Percentiles rank a stretch among this genome's conserved stretches.
phyloP scores from a whole-genome alignment of 306 rosid genomes.

The Vicia villosa region DNA sequence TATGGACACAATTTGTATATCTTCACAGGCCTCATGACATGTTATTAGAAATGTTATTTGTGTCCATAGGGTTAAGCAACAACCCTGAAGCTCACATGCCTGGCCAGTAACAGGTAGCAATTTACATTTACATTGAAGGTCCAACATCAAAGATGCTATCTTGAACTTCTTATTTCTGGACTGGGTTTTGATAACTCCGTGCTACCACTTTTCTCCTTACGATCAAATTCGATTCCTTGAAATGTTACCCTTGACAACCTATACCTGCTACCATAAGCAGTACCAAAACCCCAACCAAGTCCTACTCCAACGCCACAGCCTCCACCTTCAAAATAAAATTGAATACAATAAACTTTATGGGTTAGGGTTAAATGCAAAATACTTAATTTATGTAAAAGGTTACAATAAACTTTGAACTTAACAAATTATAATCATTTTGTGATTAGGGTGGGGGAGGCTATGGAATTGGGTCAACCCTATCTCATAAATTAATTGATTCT shows the following conservation, averaged over 20 bases:
- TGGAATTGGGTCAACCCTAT: background rate
- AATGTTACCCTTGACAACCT: slow-evolving; percentile 66
- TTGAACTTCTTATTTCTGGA: slow-evolving; percentile 42
- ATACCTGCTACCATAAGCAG: slow-evolving; percentile 87
- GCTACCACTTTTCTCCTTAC: slow-evolving; percentile 44
- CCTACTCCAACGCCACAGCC: slow-evolving; percentile 98
- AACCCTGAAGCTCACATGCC: background rate
- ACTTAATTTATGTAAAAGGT: background rate
- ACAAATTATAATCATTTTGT: background rate
- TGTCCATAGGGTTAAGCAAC: background rate
- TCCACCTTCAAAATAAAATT: slow-evolving; percentile 68
- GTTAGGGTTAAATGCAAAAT: background rate
- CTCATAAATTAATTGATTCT: background rate
- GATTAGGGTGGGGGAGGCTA: background rate
- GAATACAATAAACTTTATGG: slow-evolving; percentile 4
- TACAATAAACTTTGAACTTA: background rate
- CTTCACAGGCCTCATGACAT: slow-evolving; percentile 17
- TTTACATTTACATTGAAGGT: background rate
- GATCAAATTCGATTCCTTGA: slow-evolving; percentile 69
- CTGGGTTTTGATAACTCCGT: slow-evolving; percentile 41
- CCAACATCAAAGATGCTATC: slow-evolving; percentile 30
- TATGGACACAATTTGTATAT: background rate
- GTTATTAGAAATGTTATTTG: slow-evolving; percentile 19
- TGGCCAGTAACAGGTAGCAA: background rate
- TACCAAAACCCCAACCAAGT: slow-evolving; percentile 99